Conservation (phyloP, 805 yeast genomes). For the Blastobotrys muscicola region DNA sequence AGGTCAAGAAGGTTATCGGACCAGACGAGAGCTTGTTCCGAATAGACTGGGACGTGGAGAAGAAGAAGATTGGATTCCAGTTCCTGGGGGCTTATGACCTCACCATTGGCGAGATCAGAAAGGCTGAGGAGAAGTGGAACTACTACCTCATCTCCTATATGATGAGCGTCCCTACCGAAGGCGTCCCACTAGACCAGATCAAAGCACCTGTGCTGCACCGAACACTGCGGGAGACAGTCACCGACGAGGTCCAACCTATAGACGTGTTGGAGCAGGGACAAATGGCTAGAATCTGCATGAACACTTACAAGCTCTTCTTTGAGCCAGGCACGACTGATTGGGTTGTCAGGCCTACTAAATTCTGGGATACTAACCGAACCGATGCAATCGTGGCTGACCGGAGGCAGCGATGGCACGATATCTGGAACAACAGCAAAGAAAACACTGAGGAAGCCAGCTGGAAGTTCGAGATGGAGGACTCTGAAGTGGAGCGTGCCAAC, state of each 20-base stretch:
- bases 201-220: conserved; percentile 68
- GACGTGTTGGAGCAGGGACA: conserved; percentile 62
- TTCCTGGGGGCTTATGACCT: conserved; percentile 65
- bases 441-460: conserved; percentile 37
- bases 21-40: conserved; percentile 90
- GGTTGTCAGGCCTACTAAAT: conserved; percentile 53
- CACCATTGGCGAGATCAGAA: conserved; percentile 62
- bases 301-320: conserved; percentile 71
- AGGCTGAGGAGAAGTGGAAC: conserved; percentile 78
- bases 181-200: conserved; percentile 69
- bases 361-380: conserved; percentile 6
- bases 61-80: conserved; percentile 54
- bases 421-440: conserved; percentile 33
- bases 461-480: conserved; percentile 39
- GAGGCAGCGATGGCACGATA: conserved; percentile 26
- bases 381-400: conserved; percentile 9
- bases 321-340: conserved; percentile 73
- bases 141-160: conserved; percentile 88
- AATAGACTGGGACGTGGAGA: conserved; percentile 53
- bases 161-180: conserved; percentile 96
- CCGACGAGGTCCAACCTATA: conserved; percentile 19
- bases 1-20: conserved; percentile 72
- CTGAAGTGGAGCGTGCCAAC: conserved; percentile 25
- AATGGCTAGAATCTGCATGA: conserved; percentile 68
- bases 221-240: conserved; percentile 22